phyloP scores from a whole-genome alignment of 441 rosid species.

The Bocquillonia castaneifolia region DNA sequence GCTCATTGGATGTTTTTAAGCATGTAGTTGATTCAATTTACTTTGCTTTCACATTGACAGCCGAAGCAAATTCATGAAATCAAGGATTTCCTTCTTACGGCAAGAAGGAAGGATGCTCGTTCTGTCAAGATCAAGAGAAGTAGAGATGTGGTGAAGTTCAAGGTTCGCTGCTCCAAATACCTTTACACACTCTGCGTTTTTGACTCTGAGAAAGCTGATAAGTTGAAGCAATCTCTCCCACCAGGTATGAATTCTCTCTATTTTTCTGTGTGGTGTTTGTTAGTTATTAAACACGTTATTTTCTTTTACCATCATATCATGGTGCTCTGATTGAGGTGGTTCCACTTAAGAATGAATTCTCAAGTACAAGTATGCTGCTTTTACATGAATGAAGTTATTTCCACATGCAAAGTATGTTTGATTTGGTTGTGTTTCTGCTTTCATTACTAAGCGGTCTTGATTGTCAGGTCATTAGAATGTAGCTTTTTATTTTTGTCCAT shows the following conservation, averaged over 20 bases:
- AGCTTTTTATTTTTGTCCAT: too few species aligned
- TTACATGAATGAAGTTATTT: not conserved
- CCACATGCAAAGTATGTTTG: not conserved
- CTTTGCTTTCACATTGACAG: conserved; percentile 28
- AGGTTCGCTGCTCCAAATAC: conserved; percentile 77
- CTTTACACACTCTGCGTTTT: conserved; percentile 71
- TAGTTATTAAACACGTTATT: not conserved
- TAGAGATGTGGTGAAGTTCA: conserved; percentile 65
- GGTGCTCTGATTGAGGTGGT: not conserved
- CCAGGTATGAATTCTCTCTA: conserved; percentile 41
- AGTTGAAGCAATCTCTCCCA: conserved; percentile 82
- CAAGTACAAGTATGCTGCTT: not conserved
- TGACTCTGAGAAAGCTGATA: conserved; percentile 69
- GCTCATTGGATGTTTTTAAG: not conserved
- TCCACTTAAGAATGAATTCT: not conserved
- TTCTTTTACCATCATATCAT: not conserved
- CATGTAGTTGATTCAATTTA: not conserved
- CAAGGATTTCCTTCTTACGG: conserved; percentile 81
- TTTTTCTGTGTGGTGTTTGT: too few species aligned
- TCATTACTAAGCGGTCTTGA: too few species aligned
- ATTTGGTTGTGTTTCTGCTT: not conserved
- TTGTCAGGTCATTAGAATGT: not conserved
- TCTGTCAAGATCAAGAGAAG: conserved; percentile 77
- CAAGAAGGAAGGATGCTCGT: conserved; percentile 72
- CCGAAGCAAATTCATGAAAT: conserved; percentile 85